phyloP scores from a whole-genome alignment of 441 rosid genomes.

The Monsonia emarginata region DNA sequence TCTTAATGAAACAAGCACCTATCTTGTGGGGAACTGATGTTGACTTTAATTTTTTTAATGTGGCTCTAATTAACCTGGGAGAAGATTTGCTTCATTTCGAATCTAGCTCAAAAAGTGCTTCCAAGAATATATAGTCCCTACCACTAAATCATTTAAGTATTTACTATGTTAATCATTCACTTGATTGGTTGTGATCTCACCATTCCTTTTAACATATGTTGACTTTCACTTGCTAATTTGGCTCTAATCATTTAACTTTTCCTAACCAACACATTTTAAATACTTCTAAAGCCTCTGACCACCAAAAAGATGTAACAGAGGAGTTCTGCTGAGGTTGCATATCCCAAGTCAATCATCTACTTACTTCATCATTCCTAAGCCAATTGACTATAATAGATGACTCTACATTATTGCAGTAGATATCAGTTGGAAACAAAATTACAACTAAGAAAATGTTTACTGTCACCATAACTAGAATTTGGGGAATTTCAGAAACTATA shows the following conservation, averaged over 20 bases:
- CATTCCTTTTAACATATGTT: constrained; percentile 4
- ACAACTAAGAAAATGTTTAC: neutral
- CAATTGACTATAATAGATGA: neutral
- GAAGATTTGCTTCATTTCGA: neutral
- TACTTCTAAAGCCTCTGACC: neutral
- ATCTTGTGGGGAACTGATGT: neutral
- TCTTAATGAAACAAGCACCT: neutral
- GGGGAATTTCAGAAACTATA: too few species aligned
- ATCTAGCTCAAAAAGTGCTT: neutral
- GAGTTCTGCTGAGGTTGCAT: neutral
- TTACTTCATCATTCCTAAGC: neutral
- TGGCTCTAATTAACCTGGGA: neutral
- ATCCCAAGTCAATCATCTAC: neutral
- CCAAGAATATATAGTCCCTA: neutral
- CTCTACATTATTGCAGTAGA: neutral
- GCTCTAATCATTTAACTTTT: neutral
- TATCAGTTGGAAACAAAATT: neutral
- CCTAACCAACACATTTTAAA: neutral
- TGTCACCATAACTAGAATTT: neutral
- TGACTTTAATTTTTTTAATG: neutral
- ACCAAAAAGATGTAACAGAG: neutral
- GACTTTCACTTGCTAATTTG: constrained; percentile 9
- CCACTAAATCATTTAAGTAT: constrained; percentile 4
- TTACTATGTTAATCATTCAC: constrained; percentile 4
- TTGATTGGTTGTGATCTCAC: constrained; percentile 8